These are phyloP conservation scores for Gypsophila paniculata DNA, from an alignment of 179 eudicot species.

Conservation along the genomic window DNA sequence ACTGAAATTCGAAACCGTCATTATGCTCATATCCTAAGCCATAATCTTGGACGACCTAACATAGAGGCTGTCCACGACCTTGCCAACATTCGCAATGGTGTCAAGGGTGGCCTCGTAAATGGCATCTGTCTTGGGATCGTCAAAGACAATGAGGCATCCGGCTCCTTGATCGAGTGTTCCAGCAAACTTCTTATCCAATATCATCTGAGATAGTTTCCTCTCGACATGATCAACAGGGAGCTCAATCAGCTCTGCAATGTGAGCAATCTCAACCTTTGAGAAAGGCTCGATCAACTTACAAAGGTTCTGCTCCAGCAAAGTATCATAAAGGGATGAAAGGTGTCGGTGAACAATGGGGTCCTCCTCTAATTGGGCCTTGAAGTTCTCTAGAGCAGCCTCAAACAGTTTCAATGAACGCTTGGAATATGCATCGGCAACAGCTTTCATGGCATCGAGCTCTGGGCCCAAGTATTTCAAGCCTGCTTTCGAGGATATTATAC, in stretches of 20 bases:
- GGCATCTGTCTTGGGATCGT: slow-evolving; percentile 79
- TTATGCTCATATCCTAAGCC: too few relatives aligned
- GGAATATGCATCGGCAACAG: slow-evolving; percentile 79
- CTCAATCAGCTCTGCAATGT: slow-evolving; percentile 80
- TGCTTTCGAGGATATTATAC: slow-evolving; percentile 79
- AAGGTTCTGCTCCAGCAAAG: slow-evolving; percentile 84
- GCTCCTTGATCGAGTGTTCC: slow-evolving; percentile 96
- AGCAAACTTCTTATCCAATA: slow-evolving; percentile 82
- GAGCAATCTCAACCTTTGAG: slow-evolving; percentile 77
- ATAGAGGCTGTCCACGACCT: slow-evolving; percentile 85
- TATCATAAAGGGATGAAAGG: slow-evolving; percentile 73
- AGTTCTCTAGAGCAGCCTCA: slow-evolving; percentile 65
- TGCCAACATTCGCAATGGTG: slow-evolving; percentile 67
- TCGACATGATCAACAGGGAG: slow-evolving; percentile 77
- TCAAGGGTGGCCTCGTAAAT: slow-evolving; percentile 77
- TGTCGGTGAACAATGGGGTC: slow-evolving; percentile 89
- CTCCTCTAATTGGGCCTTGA: slow-evolving; percentile 67
- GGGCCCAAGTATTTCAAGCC: slow-evolving; percentile 82
- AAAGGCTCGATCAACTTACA: slow-evolving; percentile 92
- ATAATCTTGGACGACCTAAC: slow-evolving; percentile 45
- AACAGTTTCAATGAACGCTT: slow-evolving; percentile 73
- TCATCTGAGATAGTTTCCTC: slow-evolving; percentile 90
- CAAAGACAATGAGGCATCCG: slow-evolving; percentile 76
- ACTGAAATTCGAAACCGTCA: too few relatives aligned
- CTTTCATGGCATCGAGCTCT: slow-evolving; percentile 93